phyloP scores from a whole-genome alignment of 208 protist species.

The Leishmania turanica region DNA sequence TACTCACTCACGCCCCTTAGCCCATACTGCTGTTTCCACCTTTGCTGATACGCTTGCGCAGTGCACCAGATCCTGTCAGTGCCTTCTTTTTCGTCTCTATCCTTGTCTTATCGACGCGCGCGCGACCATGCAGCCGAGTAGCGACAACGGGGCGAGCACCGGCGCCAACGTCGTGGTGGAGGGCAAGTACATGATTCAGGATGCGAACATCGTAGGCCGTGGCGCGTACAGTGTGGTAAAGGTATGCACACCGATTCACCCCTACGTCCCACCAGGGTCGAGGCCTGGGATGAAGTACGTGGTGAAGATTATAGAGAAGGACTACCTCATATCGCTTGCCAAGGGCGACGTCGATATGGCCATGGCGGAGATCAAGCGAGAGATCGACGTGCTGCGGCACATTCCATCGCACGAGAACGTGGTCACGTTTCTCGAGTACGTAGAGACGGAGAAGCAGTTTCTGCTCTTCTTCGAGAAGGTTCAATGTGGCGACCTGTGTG shows the following conservation, averaged over 20 bases:
- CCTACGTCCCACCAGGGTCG: constrained; percentile 76
- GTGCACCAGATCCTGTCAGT: background rate
- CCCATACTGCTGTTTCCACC: constrained; percentile 3
- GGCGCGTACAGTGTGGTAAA: constrained; percentile 92
- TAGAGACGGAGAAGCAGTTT: constrained; percentile 86
- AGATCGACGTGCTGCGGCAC: constrained; percentile 89
- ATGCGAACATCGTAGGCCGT: constrained; percentile 79
- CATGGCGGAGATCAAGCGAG: constrained; percentile 89
- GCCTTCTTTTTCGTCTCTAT: background rate
- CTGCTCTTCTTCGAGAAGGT: constrained; percentile 91
- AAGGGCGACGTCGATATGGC: constrained; percentile 87
- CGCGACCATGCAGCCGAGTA: constrained; percentile 9
- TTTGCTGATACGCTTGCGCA: constrained; percentile 1
- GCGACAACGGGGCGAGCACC: constrained; percentile 1
- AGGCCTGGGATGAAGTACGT: constrained; percentile 83
- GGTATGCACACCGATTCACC: constrained; percentile 65
- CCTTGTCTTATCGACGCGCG: constrained; percentile 9
- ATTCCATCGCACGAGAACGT: constrained; percentile 89
- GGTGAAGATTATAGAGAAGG: constrained; percentile 92
- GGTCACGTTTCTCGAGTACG: constrained; percentile 89
- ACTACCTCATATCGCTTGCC: constrained; percentile 84
- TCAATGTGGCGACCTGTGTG: constrained; percentile 85
- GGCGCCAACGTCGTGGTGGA: constrained; percentile 47
- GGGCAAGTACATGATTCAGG: constrained; percentile 81
- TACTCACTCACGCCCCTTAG: constrained; percentile 11